These are phyloP conservation scores for Zymoseptoria passerinii DNA, from an alignment of 2,329 filamentous ascomycete species.

Conservation along the genomic window DNA sequence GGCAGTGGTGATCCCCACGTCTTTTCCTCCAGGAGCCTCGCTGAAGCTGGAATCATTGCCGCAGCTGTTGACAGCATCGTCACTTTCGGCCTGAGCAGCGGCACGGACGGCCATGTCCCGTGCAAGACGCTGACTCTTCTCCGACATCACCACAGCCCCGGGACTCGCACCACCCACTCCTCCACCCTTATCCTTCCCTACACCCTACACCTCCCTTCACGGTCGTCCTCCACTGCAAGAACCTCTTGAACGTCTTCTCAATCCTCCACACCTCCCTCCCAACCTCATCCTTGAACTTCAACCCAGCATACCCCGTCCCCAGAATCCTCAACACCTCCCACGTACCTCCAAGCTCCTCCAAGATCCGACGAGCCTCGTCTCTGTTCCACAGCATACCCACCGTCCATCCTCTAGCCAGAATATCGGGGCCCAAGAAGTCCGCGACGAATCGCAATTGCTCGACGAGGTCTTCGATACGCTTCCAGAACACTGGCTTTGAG, in stretches of 20 bases:
- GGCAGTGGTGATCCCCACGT: neutral
- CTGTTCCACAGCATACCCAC: neutral
- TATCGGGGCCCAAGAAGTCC: neutral
- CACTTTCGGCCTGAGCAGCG: too few relatives aligned
- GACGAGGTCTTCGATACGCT: neutral
- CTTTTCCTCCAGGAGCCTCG: neutral
- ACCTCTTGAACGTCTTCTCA: too few relatives aligned
- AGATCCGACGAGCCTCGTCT: neutral
- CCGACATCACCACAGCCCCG: too few relatives aligned
- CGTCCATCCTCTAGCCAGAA: neutral
- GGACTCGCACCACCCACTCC: too few relatives aligned
- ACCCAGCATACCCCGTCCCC: neutral
- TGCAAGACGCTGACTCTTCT: too few relatives aligned
- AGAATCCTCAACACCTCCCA: neutral
- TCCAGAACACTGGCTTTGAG: neutral
- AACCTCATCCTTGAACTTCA: neutral
- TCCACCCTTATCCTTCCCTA: too few relatives aligned
- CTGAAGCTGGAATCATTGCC: neutral
- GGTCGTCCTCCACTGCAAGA: too few relatives aligned
- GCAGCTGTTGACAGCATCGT: neutral
- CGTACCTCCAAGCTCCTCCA: neutral
- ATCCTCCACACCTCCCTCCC: too few relatives aligned
- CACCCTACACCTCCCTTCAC: too few relatives aligned
- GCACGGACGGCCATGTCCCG: too few relatives aligned
- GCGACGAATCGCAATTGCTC: neutral